These are phyloP conservation scores for Lotus japonicus DNA, from an alignment of 306 rosid species.

Conservation along the genomic window DNA sequence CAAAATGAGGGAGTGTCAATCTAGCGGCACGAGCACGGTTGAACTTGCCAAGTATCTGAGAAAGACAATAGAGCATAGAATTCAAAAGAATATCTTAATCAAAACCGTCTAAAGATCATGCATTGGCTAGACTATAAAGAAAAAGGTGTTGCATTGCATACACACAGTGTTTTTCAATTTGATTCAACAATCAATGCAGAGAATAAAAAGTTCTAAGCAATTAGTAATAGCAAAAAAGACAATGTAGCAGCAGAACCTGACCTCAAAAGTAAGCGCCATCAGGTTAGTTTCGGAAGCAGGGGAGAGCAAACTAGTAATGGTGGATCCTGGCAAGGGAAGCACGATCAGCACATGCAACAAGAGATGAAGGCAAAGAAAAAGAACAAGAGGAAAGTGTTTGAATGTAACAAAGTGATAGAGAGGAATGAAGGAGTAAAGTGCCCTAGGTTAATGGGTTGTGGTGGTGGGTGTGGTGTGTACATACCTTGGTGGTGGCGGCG, in stretches of 20 bases:
- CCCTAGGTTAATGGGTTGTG: too few relatives aligned
- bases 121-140: too few relatives aligned
- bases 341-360: neutral
- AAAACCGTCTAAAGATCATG: too few relatives aligned
- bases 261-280: conserved; percentile 93
- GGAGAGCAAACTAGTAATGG: neutral
- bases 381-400: neutral
- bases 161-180: neutral
- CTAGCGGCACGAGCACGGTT: conserved; percentile 91
- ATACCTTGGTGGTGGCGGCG: too few relatives aligned
- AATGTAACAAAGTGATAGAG: neutral
- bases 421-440: neutral
- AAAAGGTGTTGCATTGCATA: too few relatives aligned
- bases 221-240: neutral
- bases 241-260: conserved; percentile 7
- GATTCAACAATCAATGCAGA: neutral
- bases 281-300: conserved; percentile 4
- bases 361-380: neutral
- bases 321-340: neutral
- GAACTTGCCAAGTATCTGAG: conserved; percentile 72
- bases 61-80: neutral
- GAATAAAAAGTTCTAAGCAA: neutral
- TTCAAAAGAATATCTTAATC: neutral
- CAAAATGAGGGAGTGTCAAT: conserved; percentile 75
- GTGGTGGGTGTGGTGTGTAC: too few relatives aligned